Evolutionary conservation across 2,329 filamentous ascomycete genomes (phyloP), one percentile per base, ranked within the genome.

Genomic region (Fusarium protoensiforme): DNA sequence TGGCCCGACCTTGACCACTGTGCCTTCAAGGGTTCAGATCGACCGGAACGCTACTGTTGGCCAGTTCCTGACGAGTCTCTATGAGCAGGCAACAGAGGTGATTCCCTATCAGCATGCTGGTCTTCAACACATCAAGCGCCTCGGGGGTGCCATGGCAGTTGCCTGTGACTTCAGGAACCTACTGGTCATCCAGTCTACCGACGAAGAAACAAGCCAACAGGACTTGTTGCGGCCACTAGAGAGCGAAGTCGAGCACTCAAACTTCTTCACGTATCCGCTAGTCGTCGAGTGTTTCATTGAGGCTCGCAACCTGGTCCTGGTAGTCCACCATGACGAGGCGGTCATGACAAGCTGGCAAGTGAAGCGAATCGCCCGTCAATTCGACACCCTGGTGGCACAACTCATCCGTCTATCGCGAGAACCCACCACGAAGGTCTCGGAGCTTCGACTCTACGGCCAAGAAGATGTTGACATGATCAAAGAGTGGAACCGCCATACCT

Each of bases 61-160:
- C 0, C 18, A 75, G 0, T 56, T 73, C 2, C 5, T 75, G 10
- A 33, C 14, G 0, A 18, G 9, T 1, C 62, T 73, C 1, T 67
- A 60, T 9, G 5, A 31, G 4, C 60, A 56, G 27, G 67, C 71
- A 13, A 27, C 56, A 0, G n/a, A 68, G 2, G 72, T 79, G 54
- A 77, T 80, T 3, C 73, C 75, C 0, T 72, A 75, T 53, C 81
- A 81, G 31, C 76, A 83, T 7, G 65, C 78, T 2, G 80, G 81
- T 6, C 68, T 84, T 0, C 76, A 80, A 8, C 74, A 79, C 31
- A 77, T 65, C 85, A 72, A 64, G 5, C 73, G 72, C 2, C 41
- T 75, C 1, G 24, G 39, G 2, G 35, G 61, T 5, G 53, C 69
- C 8, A 77, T 77, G 27, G 60, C 74, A 7, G 36, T 59, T 16